phyloP scores from a whole-genome alignment of 768 basidiomycete species.

The Rhizopogon vinicolor region DNA sequence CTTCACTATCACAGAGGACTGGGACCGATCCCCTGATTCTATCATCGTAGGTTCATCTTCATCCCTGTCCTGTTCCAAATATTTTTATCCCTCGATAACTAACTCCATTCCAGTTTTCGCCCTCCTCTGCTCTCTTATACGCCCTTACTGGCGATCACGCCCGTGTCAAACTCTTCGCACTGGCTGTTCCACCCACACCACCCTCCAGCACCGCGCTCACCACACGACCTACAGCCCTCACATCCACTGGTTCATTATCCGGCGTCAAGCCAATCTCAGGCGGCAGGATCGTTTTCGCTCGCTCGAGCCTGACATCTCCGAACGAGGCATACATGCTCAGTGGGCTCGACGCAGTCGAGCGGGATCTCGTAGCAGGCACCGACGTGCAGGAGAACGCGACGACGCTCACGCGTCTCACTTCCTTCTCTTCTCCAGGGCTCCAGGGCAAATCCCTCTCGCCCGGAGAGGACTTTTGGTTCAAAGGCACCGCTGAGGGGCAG shows the following conservation, averaged over 20 bases:
- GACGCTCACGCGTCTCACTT: constrained; percentile 55
- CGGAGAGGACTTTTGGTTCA: constrained; percentile 88
- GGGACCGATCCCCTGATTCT: constrained; percentile 77
- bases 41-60: neutral
- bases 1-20: constrained; percentile 71
- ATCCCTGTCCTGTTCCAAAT: neutral
- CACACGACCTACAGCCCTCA: constrained; percentile 55
- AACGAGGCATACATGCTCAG: constrained; percentile 72
- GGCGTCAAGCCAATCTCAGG: constrained; percentile 57
- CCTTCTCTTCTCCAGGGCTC: constrained; percentile 54
- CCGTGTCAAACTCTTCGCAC: constrained; percentile 64
- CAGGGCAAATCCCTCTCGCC: constrained; percentile 50
- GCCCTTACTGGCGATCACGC: constrained; percentile 77
- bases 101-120: constrained; percentile 55
- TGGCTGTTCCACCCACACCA: constrained; percentile 65
- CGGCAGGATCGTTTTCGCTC: constrained; percentile 65
- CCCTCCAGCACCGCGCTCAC: constrained; percentile 39
- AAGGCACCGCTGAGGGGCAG: constrained; percentile 63
- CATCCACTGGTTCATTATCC: constrained; percentile 50
- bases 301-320: constrained; percentile 72
- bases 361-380: constrained; percentile 29
- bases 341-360: constrained; percentile 41
- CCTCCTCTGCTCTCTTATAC: constrained; percentile 64
- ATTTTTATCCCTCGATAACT: neutral
- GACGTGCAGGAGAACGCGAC: constrained; percentile 20